Conservation (phyloP, 257 asterid genomes). For the Asclepias syriaca region DNA sequence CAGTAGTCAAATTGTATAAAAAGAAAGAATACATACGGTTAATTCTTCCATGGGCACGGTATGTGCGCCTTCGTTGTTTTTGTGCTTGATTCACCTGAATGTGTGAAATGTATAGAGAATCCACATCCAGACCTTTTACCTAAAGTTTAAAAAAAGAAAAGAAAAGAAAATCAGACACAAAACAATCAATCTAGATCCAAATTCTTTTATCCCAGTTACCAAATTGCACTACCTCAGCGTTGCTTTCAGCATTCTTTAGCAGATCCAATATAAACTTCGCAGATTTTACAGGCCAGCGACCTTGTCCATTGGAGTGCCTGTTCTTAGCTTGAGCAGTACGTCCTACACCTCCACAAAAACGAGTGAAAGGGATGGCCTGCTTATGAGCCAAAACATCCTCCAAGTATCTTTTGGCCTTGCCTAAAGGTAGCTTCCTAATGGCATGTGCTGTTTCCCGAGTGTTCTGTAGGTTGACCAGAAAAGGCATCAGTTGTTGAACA, state of each 20-base stretch:
- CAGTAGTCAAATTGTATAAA: background rate
- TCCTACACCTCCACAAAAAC: conserved; percentile 80
- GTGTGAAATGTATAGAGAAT: conserved; percentile 81
- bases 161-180: background rate
- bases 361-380: conserved; percentile 87
- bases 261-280: conserved; percentile 67
- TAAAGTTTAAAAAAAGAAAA: conserved; percentile 16
- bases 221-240: conserved; percentile 59
- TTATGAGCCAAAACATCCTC: conserved; percentile 88
- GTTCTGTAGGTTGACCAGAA: conserved; percentile 34
- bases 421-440: conserved; percentile 58
- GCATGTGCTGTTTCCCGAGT: conserved; percentile 92
- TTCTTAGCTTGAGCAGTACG: conserved; percentile 94
- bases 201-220: too few species aligned
- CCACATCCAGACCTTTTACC: conserved; percentile 95
- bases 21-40: conserved; percentile 34
- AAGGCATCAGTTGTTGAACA: background rate
- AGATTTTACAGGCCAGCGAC: conserved; percentile 91
- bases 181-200: background rate
- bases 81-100: conserved; percentile 88
- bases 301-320: conserved; percentile 83
- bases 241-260: conserved; percentile 82
- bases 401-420: conserved; percentile 80
- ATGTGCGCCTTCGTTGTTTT: conserved; percentile 84
- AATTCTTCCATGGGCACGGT: conserved; percentile 81